These are phyloP conservation scores for Scleroderma citrinum DNA, from an alignment of 768 basidiomycete genomes.

Conservation along the genomic window DNA sequence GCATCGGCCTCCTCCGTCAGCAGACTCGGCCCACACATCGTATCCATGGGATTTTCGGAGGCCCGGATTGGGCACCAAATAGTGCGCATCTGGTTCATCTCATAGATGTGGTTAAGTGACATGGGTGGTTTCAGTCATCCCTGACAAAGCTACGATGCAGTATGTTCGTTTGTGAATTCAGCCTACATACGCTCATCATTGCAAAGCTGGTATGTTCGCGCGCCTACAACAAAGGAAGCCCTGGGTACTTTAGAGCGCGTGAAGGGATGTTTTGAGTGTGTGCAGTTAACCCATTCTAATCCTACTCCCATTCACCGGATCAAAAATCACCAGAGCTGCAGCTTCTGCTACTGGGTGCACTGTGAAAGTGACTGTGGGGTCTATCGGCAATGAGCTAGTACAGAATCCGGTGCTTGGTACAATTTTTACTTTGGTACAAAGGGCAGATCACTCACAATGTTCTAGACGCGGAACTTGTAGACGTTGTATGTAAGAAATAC, in stretches of 20 bases:
- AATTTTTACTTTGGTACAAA: neutral
- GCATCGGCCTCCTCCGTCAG: slow-evolving; percentile 74
- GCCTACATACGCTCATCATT: neutral
- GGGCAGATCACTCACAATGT: neutral
- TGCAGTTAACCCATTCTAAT: neutral
- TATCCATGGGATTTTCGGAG: slow-evolving; percentile 74
- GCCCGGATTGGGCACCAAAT: slow-evolving; percentile 69
- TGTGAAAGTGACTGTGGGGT: slow-evolving; percentile 34
- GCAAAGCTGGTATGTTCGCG: slow-evolving; percentile 65
- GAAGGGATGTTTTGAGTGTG: slow-evolving; percentile 67
- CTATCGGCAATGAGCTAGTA: slow-evolving; percentile 48
- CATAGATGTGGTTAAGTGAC: neutral
- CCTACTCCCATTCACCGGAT: neutral
- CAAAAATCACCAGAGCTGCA: slow-evolving; percentile 44
- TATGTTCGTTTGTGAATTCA: slow-evolving; percentile 25
- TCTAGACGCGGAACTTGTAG: slow-evolving; percentile 59
- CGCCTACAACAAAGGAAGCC: slow-evolving; percentile 59
- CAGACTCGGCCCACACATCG: slow-evolving; percentile 74
- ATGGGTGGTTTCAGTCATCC: slow-evolving; percentile 52
- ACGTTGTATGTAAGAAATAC: slow-evolving; percentile 53
- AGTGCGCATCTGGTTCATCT: slow-evolving; percentile 35
- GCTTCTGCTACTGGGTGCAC: slow-evolving; percentile 62
- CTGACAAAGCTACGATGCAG: slow-evolving; percentile 73
- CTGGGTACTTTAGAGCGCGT: slow-evolving; percentile 54
- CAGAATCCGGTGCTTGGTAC: slow-evolving; percentile 63